These are phyloP conservation scores for Mucor mucedo DNA, from an alignment of 371 early-diverging fungal genomes.

Conservation along the genomic window DNA sequence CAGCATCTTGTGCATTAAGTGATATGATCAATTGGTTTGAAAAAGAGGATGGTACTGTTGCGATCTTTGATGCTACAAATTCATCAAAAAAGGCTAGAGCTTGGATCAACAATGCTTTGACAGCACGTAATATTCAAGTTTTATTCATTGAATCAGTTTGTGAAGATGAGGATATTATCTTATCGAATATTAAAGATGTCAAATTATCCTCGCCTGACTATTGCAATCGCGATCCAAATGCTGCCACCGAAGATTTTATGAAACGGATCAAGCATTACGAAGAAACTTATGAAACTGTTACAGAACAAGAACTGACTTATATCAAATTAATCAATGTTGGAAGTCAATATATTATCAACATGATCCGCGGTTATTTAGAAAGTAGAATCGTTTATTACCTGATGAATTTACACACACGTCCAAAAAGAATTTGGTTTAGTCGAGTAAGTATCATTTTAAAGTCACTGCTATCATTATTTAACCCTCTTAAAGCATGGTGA, in stretches of 20 bases:
- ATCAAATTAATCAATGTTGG: conserved; percentile 95
- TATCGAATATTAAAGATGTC: conserved; percentile 91
- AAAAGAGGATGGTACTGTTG: conserved; percentile 75
- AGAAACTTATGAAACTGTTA: conserved; percentile 85
- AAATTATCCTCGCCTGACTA: conserved; percentile 95
- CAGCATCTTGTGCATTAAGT: conserved; percentile 80
- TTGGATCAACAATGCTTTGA: conserved; percentile 69
- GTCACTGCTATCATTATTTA: neutral
- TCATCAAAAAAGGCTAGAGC: conserved; percentile 84
- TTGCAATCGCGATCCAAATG: conserved; percentile 69
- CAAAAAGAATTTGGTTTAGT: conserved; percentile 91
- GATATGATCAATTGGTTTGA: conserved; percentile 93
- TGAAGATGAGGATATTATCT: conserved; percentile 81
- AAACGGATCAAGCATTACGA: conserved; percentile 91
- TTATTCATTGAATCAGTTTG: conserved; percentile 96
- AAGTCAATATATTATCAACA: conserved; percentile 83
- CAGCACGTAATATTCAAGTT: conserved; percentile 76
- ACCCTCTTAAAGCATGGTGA: conserved; percentile 80
- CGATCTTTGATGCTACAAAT: conserved; percentile 97
- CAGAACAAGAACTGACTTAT: conserved; percentile 79
- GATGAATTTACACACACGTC: conserved; percentile 97
- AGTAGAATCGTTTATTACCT: conserved; percentile 94
- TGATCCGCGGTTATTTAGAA: conserved; percentile 91
- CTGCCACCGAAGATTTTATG: conserved; percentile 87
- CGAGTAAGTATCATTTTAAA: conserved; percentile 32